phyloP scores from a whole-genome alignment of 2,329 filamentous ascomycete species.

The Emergomyces pasteurianus region DNA sequence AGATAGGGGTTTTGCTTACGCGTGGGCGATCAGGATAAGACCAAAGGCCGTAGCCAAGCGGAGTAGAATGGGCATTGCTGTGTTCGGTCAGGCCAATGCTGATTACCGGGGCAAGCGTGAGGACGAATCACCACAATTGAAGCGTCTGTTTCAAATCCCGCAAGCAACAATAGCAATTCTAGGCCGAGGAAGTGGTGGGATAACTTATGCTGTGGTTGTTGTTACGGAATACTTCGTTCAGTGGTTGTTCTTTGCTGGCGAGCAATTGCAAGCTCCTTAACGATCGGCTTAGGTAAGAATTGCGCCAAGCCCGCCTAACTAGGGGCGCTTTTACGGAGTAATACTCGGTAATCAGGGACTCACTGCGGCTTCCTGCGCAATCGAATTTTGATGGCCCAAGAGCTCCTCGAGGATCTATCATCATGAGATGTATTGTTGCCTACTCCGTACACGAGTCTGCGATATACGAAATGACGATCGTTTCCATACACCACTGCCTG shows the following conservation, averaged over 20 bases:
- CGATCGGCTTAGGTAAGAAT: neutral
- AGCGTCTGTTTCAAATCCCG: neutral
- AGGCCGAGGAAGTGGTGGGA: neutral
- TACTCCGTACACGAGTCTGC: neutral
- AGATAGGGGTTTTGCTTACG: conserved; percentile 42
- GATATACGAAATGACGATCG: neutral
- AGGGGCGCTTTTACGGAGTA: too few relatives aligned
- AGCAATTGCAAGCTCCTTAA: too few relatives aligned
- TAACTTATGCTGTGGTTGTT: neutral
- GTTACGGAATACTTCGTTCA: too few relatives aligned
- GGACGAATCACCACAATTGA: neutral
- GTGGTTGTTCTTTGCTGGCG: too few relatives aligned
- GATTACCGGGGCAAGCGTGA: neutral
- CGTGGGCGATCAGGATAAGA: conserved; percentile 68
- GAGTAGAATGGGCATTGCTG: conserved; percentile 57
- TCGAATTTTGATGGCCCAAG: too few relatives aligned
- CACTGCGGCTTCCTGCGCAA: neutral
- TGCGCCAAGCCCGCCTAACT: neutral
- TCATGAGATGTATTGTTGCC: neutral
- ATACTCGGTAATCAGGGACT: too few relatives aligned
- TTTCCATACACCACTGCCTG: neutral
- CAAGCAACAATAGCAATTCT: neutral
- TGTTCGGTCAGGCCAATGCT: neutral
- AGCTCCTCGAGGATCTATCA: neutral
- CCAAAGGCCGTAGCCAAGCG: conserved; percentile 61